phyloP scores from a whole-genome alignment of 108 stramenopile genomes.

The Stephanodiscus minutulus region DNA sequence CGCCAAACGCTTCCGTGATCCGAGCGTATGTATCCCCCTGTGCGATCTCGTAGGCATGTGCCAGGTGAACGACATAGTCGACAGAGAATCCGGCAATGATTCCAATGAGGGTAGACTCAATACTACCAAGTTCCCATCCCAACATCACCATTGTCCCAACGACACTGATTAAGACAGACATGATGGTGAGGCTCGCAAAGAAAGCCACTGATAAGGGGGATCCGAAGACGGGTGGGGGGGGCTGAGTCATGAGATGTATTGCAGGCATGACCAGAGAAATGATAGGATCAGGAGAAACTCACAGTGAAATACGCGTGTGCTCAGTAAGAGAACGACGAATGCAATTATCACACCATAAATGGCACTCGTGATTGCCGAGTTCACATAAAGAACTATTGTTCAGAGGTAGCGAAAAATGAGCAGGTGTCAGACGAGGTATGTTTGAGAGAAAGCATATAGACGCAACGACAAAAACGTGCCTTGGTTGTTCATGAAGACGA shows the following conservation, averaged over 20 bases:
- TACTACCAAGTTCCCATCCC: slow-evolving; percentile 53
- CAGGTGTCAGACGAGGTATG: no score
- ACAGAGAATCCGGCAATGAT: slow-evolving; percentile 54
- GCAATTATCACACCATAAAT: slow-evolving; percentile 56
- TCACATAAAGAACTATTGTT: slow-evolving; percentile 50
- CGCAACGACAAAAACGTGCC: no score
- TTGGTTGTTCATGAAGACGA: slow-evolving; percentile 68
- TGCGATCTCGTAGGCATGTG: slow-evolving; percentile 50
- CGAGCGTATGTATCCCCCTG: slow-evolving; percentile 38
- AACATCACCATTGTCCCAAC: slow-evolving; percentile 53
- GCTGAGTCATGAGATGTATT: background rate
- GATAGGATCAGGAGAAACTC: background rate
- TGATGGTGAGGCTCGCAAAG: slow-evolving; percentile 55
- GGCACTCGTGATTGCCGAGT: slow-evolving; percentile 44
- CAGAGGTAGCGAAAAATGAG: no score
- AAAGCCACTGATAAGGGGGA: slow-evolving; percentile 26
- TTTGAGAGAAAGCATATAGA: no score
- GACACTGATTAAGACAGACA: slow-evolving; percentile 51
- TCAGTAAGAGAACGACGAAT: slow-evolving; percentile 52
- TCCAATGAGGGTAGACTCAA: slow-evolving; percentile 48
- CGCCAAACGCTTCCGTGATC: slow-evolving; percentile 53
- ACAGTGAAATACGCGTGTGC: slow-evolving; percentile 44
- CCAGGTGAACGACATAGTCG: slow-evolving; percentile 59
- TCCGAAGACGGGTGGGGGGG: background rate
- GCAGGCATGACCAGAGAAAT: background rate